Base-by-base conservation (phyloP, 2,329 filamentous ascomycete species). In the Drechslerella dactyloides region DNA sequence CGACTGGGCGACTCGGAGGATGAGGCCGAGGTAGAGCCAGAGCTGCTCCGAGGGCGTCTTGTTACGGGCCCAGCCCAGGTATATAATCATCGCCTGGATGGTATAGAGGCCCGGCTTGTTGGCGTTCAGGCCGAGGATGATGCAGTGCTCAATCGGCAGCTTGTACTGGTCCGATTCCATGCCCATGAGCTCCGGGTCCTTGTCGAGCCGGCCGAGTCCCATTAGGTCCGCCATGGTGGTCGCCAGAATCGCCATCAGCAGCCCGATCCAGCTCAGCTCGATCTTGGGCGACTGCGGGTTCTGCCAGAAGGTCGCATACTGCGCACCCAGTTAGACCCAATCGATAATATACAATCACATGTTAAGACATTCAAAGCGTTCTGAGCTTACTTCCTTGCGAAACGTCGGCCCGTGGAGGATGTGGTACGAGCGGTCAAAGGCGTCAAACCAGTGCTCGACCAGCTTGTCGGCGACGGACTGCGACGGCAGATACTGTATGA, bases 381-480 rank as follows among this genome's bases (percentile, higher is more conserved):
- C n/a, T 19, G 46, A 59, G 55, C 76, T 77, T 78, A 90, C 82
- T 79, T 90, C 85, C 76, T 89, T 86, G 77, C 93, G 87, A 77
- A 97, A 97, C 0, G 91, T 93, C 10, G 92, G 93, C 0, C 88
- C 88, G 77, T 96, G 91, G 56, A 94, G 85, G 74, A 94, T 57
- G 56, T 73, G 55, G 30, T 69, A 73, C 24, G 57, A 74, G 54
- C 72, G 86, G 75, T 88, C 86, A 75, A 86, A 87, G 27, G 90
- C 93, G 78, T 93, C 93, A 82, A 97, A 97, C 78, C 96, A 99
- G 70, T 93, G 87, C 73, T 89, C 88, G 73, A 96, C 89, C 17
- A 97, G 83, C 23, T 91, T 88, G 76, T 96, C 87, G n/a, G 94
- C 89, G 23, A 87, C 89, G 40, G 90, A 87, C 78, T 92, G 93